phyloP scores from a whole-genome alignment of 2,329 filamentous ascomycete genomes.

The Balansia obtecta region DNA sequence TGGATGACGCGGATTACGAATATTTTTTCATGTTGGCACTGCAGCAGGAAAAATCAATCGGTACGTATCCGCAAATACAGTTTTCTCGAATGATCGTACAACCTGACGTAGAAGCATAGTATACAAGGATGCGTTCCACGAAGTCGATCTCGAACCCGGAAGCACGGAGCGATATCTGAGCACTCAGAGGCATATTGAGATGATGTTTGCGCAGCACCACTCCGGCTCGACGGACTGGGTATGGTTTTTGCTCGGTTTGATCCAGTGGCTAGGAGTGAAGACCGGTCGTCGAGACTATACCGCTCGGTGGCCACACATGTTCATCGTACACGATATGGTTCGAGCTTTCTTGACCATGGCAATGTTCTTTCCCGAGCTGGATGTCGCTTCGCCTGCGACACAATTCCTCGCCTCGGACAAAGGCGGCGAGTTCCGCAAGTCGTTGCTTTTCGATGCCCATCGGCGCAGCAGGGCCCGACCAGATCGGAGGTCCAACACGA shows the following conservation, averaged over 20 bases:
- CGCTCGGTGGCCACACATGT: slow-evolving; percentile 14
- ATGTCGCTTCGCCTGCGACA: slow-evolving; percentile 7
- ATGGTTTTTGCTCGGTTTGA: slow-evolving; percentile 11
- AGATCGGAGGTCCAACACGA: slow-evolving; percentile 13
- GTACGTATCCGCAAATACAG: slow-evolving; percentile 6
- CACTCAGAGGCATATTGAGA: slow-evolving; percentile 10
- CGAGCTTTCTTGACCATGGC: slow-evolving; percentile 13
- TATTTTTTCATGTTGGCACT: slow-evolving; percentile 12
- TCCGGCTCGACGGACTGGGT: slow-evolving; percentile 12
- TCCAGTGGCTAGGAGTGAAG: slow-evolving; percentile 13
- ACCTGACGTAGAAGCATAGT: not conserved
- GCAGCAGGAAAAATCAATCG: slow-evolving; percentile 14
- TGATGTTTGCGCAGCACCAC: slow-evolving; percentile 8
- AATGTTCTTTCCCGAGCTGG: slow-evolving; percentile 16
- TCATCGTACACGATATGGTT: slow-evolving; percentile 15
- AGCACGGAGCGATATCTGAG: slow-evolving; percentile 9
- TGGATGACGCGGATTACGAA: slow-evolving; percentile 4
- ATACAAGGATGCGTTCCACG: slow-evolving; percentile 17
- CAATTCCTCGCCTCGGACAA: slow-evolving; percentile 10
- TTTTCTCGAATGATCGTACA: too few relatives aligned
- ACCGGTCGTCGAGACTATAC: slow-evolving; percentile 10
- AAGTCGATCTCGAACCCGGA: slow-evolving; percentile 15
- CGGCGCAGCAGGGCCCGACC: slow-evolving; percentile 11
- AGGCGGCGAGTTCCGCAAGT: slow-evolving; percentile 9
- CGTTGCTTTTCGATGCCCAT: slow-evolving; percentile 11